Percentiles rank a stretch among this genome's conserved stretches.
Evolutionary conservation across 2,329 filamentous ascomycete species (phyloP).

Genomic region (Didymella glomerata): DNA sequence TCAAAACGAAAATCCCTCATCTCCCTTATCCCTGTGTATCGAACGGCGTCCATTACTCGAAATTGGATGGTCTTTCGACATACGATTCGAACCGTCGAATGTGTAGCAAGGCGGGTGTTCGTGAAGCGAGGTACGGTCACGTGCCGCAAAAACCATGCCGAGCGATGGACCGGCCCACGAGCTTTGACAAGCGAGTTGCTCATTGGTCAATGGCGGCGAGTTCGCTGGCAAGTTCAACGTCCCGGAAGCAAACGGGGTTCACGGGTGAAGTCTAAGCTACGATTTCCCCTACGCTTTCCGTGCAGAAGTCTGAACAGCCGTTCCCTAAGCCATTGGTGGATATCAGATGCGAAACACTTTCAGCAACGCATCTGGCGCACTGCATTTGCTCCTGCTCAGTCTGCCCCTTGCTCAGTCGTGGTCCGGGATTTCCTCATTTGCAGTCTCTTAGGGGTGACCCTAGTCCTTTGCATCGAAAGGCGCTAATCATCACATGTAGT

Average conservation of each 20-base stretch:
- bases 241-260: constrained; percentile 29
- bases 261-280: constrained; percentile 32
- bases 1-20: constrained; percentile 52
- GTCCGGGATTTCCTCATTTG: constrained; percentile 5
- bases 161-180: constrained; percentile 41
- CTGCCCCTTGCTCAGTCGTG: constrained; percentile 27
- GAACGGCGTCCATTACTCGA: constrained; percentile 35
- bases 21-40: constrained; percentile 49
- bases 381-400: constrained; percentile 25
- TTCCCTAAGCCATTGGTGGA: constrained; percentile 39
- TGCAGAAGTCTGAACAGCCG: constrained; percentile 29
- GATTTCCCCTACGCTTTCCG: constrained; percentile 26
- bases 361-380: constrained; percentile 32
- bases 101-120: constrained; percentile 46
- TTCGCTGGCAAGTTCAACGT: constrained; percentile 32
- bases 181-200: constrained; percentile 25
- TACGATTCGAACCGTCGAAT: constrained; percentile 45
- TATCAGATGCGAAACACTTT: constrained; percentile 25
- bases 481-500: constrained; percentile 52
- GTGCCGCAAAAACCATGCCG: constrained; percentile 48
- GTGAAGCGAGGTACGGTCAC: constrained; percentile 50
- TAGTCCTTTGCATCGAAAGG: constrained; percentile 35
- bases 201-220: constrained; percentile 42
- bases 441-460: constrained; percentile 31
- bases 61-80: constrained; percentile 39